Percentiles rank a stretch among this genome's conserved stretches.
phyloP scores from a whole-genome alignment of 495 filamentous ascomycete species.

The Podospora comata region DNA sequence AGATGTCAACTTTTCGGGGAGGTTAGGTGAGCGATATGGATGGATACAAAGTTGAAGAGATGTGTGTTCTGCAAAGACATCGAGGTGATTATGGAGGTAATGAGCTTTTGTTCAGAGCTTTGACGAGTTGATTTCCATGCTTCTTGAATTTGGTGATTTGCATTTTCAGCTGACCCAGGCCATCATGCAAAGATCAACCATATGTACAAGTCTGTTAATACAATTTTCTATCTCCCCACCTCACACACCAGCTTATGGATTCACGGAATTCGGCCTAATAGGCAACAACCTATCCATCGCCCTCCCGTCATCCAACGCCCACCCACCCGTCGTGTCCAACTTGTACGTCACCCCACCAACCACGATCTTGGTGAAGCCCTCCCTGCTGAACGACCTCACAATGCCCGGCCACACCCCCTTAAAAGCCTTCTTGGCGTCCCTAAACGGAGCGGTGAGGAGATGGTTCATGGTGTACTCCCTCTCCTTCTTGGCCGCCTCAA shows the following conservation, averaged over 20 bases:
- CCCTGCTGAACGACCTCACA: conserved; percentile 41
- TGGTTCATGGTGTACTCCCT: conserved; percentile 45
- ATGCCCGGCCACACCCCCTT: conserved; percentile 32
- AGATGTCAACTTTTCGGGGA: too few relatives aligned
- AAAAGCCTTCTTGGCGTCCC: conserved; percentile 36
- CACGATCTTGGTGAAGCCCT: conserved; percentile 45
- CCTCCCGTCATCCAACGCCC: conserved; percentile 49
- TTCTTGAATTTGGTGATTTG: too few relatives aligned
- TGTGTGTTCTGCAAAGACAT: too few relatives aligned
- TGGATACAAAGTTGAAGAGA: too few relatives aligned
- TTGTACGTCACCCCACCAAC: conserved; percentile 43
- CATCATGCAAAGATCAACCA: not conserved
- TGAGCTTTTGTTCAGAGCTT: too few relatives aligned
- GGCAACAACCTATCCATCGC: conserved; percentile 48
- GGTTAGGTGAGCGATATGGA: too few relatives aligned
- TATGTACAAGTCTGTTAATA: not conserved
- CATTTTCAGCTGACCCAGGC: too few relatives aligned
- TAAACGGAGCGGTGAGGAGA: conserved; percentile 51
- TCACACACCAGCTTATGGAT: not conserved
- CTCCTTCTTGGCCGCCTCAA: conserved; percentile 32
- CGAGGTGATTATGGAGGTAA: too few relatives aligned
- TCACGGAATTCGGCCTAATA: conserved; percentile 35
- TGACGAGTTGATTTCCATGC: too few relatives aligned
- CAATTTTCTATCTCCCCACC: not conserved
- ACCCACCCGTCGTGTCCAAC: conserved; percentile 49